Conservation (phyloP, 352 stramenopile species). For the Thalassiosira allenii region DNA sequence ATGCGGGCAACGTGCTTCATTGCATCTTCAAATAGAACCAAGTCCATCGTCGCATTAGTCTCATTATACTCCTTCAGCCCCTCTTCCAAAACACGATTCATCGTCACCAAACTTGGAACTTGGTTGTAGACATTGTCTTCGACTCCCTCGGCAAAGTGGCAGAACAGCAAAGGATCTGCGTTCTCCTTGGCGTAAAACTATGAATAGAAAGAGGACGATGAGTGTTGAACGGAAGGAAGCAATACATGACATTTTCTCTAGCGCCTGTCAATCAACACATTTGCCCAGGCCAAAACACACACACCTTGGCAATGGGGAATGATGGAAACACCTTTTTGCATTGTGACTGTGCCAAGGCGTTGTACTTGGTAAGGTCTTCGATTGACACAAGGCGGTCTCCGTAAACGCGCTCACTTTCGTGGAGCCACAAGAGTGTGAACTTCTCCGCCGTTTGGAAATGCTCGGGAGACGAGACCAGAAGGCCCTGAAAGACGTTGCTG, state of each 20-base stretch:
- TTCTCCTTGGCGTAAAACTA: conserved; percentile 86
- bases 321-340: conserved; percentile 89
- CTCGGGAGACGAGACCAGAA: conserved; percentile 90
- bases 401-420: conserved; percentile 97
- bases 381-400: conserved; percentile 95
- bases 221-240: too few species aligned
- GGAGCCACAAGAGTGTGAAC: conserved; percentile 93
- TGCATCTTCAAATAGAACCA: conserved; percentile 97
- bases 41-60: conserved; percentile 93
- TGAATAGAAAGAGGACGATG: too few species aligned
- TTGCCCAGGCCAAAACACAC: too few species aligned
- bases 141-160: conserved; percentile 90
- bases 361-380: conserved; percentile 92
- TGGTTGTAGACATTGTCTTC: conserved; percentile 65
- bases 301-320: conserved; percentile 85
- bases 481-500: conserved; percentile 96
- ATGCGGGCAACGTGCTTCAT: conserved; percentile 97
- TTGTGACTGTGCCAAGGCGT: conserved; percentile 90
- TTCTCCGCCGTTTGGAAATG: conserved; percentile 89
- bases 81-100: conserved; percentile 89
- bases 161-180: conserved; percentile 93
- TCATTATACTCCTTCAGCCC: conserved; percentile 96
- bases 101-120: conserved; percentile 83
- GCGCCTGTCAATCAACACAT: too few species aligned
- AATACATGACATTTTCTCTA: too few species aligned